Evolutionary conservation across 805 yeast genomes (phyloP), one percentile per base, ranked within the genome.

Genomic region (Ogataea ramenticola): DNA sequence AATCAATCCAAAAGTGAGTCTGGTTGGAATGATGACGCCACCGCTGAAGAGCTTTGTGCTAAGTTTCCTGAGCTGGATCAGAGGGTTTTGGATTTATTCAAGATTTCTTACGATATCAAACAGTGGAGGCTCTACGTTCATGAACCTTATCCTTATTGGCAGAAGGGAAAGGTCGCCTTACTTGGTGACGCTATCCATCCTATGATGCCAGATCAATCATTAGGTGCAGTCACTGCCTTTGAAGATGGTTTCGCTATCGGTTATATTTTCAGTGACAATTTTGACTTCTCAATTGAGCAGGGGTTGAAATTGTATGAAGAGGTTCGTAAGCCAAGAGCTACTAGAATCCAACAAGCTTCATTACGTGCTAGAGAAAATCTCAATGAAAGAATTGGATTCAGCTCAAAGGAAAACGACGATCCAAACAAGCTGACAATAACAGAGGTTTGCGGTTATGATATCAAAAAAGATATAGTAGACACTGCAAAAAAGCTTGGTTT

Each of bases 121-220:
- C 58, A 55, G 43, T 57, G 60, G 62, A 46, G 61, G 32, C 41
- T 57, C 20, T 57, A 56, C 36, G 58, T 55, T 39, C 56, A 56
- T 34, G 48, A 54, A 42, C 58, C 58, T 6, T 54, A 49, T 36
- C 52, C 54, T 4, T 49, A 49, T 32, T 57, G 57, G 54, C 39
- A 46, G 22, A 53, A 53, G 40, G 64, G 62, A 3, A 56, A 56
- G 36, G 58, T 63, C 33, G 61, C 51, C 14, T 42, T 64, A 24
- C 43, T 64, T 36, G 70, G 70, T 9, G 70, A 65, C 46, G 57
- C 68, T 1, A 53, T 57, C 33, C 69, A 65, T 41, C 65, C 69
- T 15, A 62, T 62, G 41, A 54, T 65, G 49, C 51, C 54, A 7
- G 53, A 48, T 39, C 55, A 48, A 44, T 53, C 52, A 2, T 36